phyloP scores from a whole-genome alignment of 495 filamentous ascomycete genomes.

The Penicillium egyptiacum region DNA sequence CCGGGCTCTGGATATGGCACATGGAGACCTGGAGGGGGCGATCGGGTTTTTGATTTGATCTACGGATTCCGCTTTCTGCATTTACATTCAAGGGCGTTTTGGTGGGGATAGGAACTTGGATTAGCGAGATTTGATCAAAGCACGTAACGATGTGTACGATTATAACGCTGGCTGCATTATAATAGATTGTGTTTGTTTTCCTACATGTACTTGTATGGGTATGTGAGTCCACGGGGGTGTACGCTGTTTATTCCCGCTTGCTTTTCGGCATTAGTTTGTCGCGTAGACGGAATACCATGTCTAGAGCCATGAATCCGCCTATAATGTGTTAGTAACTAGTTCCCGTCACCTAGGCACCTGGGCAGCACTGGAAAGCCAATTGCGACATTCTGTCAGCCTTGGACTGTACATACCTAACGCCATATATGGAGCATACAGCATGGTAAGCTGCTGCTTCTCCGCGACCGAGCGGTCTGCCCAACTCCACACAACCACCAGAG shows the following conservation, averaged over 20 bases:
- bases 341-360: background rate
- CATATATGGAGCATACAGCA: conserved; percentile 71
- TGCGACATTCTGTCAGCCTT: background rate
- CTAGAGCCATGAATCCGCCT: conserved; percentile 58
- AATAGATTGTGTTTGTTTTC: conserved; percentile 4
- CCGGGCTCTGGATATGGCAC: conserved; percentile 75
- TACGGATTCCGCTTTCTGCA: conserved; percentile 18
- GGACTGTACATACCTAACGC: conserved; percentile 62
- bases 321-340: conserved; percentile 1
- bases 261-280: conserved; percentile 32
- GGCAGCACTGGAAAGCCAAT: background rate
- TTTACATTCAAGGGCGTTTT: conserved; percentile 17
- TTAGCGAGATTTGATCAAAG: conserved; percentile 27
- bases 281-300: conserved; percentile 52
- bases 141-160: conserved; percentile 27
- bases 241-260: conserved; percentile 34
- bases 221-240: background rate
- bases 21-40: conserved; percentile 83
- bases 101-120: conserved; percentile 17
- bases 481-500: conserved; percentile 59
- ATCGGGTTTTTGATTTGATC: conserved; percentile 80
- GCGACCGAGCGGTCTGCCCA: conserved; percentile 56
- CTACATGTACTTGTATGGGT: background rate
- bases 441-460: conserved; percentile 57
- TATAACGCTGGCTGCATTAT: conserved; percentile 14